Percentiles rank a stretch among this genome's conserved stretches.
Evolutionary conservation across 108 stramenopile genomes (phyloP).

Genomic region (Cyclostephanos invisitatus): DNA sequence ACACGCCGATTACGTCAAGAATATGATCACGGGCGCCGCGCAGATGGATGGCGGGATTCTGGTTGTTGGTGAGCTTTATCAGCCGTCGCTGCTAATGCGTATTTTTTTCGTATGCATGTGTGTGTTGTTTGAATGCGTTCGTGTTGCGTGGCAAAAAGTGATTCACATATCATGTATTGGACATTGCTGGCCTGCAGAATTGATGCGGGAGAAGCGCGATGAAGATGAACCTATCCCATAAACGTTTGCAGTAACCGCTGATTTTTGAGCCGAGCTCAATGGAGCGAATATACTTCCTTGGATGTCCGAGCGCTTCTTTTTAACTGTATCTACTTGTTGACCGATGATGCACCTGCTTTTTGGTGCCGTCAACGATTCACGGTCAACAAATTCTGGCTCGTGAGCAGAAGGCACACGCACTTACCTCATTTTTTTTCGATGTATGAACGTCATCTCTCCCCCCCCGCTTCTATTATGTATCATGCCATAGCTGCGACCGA

Average conservation of each 20-base stretch:
- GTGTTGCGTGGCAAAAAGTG: not conserved
- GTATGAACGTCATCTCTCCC: not conserved
- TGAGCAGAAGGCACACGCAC: not conserved
- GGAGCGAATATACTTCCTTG: conserved; percentile 6
- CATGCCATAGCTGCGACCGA: conserved; percentile 82
- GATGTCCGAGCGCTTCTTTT: conserved; percentile 17
- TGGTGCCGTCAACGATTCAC: not conserved
- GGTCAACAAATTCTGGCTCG: not conserved
- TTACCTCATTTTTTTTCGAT: conserved; percentile 1
- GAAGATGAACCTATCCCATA: conserved; percentile 35
- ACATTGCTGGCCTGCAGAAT: not conserved
- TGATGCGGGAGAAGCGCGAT: conserved; percentile 10
- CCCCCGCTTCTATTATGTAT: not conserved
- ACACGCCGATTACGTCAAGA: conserved; percentile 99
- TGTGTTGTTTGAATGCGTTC: not conserved
- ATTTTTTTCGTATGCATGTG: not conserved
- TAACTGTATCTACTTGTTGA: not conserved
- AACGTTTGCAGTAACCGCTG: conserved; percentile 55
- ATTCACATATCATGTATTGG: not conserved
- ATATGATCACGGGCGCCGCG: conserved; percentile 99
- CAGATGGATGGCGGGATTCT: conserved; percentile 99
- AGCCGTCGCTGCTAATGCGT: not conserved
- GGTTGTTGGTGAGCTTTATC: conserved; percentile 75
- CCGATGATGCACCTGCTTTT: not conserved
- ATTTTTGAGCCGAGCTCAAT: conserved; percentile 13